A percentile compares a stretch with the other conserved stretches of the same genome.
phyloP scores from a whole-genome alignment of 2,329 filamentous ascomycete species.

The Penicillium sp. region DNA sequence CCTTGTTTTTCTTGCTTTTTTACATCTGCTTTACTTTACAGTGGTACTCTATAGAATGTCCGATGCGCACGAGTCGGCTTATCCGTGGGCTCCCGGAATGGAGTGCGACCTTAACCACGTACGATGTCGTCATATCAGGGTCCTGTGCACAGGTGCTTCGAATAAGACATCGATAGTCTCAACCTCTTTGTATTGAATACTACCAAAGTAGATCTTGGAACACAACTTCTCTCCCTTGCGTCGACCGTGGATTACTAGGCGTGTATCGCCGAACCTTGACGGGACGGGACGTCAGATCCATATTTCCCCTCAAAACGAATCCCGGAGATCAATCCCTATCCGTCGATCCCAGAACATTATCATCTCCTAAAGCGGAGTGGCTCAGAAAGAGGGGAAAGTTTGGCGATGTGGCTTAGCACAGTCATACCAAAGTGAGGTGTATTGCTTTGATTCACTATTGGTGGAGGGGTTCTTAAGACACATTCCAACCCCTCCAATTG shows the following conservation, averaged over 20 bases:
- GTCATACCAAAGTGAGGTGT: slow-evolving; percentile 8
- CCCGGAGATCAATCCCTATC: slow-evolving; percentile 4
- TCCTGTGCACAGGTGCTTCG: slow-evolving; percentile 4
- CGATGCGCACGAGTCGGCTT: slow-evolving; percentile 7
- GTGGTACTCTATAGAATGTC: slow-evolving; percentile 17
- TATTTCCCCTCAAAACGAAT: slow-evolving; percentile 3
- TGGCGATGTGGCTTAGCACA: slow-evolving; percentile 24
- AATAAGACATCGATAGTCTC: neutral
- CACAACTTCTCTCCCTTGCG: slow-evolving; percentile 29
- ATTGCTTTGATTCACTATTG: slow-evolving; percentile 13
- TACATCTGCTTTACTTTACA: neutral
- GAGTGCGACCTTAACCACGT: slow-evolving; percentile 11
- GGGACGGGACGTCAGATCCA: slow-evolving; percentile 35
- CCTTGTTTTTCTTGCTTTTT: neutral
- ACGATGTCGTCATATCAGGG: slow-evolving; percentile 19
- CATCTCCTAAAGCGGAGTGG: slow-evolving; percentile 4
- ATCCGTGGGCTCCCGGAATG: slow-evolving; percentile 7
- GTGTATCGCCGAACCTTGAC: slow-evolving; percentile 40
- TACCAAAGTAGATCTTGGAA: neutral
- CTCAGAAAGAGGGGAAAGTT: slow-evolving; percentile 15
- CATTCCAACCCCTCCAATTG: slow-evolving; percentile 27
- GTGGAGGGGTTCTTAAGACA: slow-evolving; percentile 15
- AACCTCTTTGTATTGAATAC: neutral
- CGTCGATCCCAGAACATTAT: slow-evolving; percentile 5
- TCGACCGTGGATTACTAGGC: slow-evolving; percentile 32